Conservation (phyloP, 352 stramenopile genomes). For the Phytophthora quininea region DNA sequence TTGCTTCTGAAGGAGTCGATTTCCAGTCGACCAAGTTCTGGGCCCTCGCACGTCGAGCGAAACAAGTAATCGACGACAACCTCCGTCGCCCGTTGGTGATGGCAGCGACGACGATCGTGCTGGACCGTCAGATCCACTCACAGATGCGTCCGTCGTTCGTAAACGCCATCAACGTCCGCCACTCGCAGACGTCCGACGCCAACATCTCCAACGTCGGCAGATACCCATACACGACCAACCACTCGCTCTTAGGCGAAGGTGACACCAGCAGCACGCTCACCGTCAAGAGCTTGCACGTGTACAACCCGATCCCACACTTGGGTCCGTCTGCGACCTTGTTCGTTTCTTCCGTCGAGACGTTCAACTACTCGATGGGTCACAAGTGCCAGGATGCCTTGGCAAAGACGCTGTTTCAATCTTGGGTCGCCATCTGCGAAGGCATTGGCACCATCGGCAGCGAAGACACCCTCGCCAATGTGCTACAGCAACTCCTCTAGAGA, state of each 20-base stretch:
- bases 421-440: slow-evolving; percentile 22
- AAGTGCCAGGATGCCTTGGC: slow-evolving; percentile 35
- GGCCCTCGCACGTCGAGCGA: slow-evolving; percentile 46
- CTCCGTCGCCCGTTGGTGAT: slow-evolving; percentile 19
- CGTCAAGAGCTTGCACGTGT: slow-evolving; percentile 37
- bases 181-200: slow-evolving; percentile 22
- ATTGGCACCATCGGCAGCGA: slow-evolving; percentile 14
- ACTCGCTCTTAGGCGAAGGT: slow-evolving; percentile 10
- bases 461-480: slow-evolving; percentile 28
- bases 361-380: slow-evolving; percentile 38
- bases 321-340: slow-evolving; percentile 27
- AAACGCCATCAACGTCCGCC: slow-evolving; percentile 19
- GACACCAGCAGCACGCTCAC: slow-evolving; percentile 1
- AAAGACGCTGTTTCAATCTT: slow-evolving; percentile 18
- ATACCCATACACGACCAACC: slow-evolving; percentile 22
- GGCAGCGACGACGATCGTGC: slow-evolving; percentile 13
- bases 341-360: slow-evolving; percentile 29
- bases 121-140: slow-evolving; percentile 24
- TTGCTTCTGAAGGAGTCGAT: slow-evolving; percentile 28
- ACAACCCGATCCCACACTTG: slow-evolving; percentile 32
- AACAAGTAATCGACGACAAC: slow-evolving; percentile 31
- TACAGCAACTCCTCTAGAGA: slow-evolving; percentile 6
- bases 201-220: slow-evolving; percentile 37
- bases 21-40: slow-evolving; percentile 41
- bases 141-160: slow-evolving; percentile 21